Conservation (phyloP, 768 basidiomycete genomes). For the Leccinum subgranulosum region DNA sequence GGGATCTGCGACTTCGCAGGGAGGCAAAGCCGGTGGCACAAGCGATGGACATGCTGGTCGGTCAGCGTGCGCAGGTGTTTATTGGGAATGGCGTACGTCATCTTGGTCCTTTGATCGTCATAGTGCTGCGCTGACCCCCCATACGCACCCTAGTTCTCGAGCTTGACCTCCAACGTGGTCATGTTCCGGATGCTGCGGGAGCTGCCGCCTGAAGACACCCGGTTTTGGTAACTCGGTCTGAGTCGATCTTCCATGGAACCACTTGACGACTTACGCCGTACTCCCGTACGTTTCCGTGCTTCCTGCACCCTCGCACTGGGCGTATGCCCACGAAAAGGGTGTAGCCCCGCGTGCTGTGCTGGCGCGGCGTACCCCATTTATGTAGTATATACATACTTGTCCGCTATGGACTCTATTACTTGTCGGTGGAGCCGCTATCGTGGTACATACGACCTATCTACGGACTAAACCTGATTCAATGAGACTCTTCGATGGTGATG, state of each 20-base stretch:
- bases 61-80: constrained; percentile 58
- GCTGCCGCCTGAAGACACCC: constrained; percentile 34
- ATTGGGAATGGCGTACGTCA: constrained; percentile 67
- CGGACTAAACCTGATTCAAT: background rate
- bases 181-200: constrained; percentile 41
- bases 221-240: constrained; percentile 36
- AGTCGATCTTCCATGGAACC: background rate
- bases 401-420: constrained; percentile 6
- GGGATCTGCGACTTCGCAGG: constrained; percentile 50
- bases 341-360: background rate
- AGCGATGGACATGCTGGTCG: constrained; percentile 68
- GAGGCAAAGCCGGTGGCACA: constrained; percentile 57
- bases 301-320: background rate
- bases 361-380: background rate
- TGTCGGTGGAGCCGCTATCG: background rate
- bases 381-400: constrained; percentile 8
- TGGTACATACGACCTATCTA: background rate
- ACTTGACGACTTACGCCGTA: background rate
- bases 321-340: constrained; percentile 1
- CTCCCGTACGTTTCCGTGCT: background rate
- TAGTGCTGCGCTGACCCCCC: background rate
- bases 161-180: constrained; percentile 46
- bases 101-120: background rate
- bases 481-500: background rate
- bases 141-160: constrained; percentile 39